Conservation (phyloP, 225 moss, liverwort and hornwort species). For the Sphagnum tenellum region DNA sequence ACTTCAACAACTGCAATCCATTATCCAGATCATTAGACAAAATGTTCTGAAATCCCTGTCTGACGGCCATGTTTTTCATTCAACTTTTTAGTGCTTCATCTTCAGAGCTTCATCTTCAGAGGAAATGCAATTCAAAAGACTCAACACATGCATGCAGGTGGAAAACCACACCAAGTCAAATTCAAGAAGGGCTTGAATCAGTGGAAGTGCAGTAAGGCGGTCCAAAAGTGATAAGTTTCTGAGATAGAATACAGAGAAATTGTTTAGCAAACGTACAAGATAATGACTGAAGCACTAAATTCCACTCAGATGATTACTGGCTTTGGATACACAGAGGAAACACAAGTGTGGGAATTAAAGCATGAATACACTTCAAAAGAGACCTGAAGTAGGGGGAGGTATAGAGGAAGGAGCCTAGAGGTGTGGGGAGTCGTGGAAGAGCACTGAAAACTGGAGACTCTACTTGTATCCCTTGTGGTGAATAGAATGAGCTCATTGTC, state of each 20-base stretch:
- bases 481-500: constrained; percentile 70
- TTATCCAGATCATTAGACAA: background rate
- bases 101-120: constrained; percentile 6
- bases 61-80: background rate
- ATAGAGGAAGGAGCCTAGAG: constrained; percentile 56
- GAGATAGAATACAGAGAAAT: background rate
- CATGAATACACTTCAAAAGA: background rate
- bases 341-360: background rate
- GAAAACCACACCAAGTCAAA: constrained; percentile 47
- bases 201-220: constrained; percentile 57
- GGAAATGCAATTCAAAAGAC: background rate
- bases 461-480: constrained; percentile 53
- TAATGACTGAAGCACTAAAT: background rate
- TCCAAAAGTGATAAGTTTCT: constrained; percentile 51
- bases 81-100: constrained; percentile 7
- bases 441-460: constrained; percentile 55
- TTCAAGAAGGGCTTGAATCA: constrained; percentile 58
- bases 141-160: background rate
- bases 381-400: constrained; percentile 67
- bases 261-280: background rate
- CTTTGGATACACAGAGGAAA: background rate
- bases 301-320: background rate
- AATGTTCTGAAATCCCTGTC: background rate
- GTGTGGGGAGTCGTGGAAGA: constrained; percentile 51
- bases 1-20: background rate